Evolutionary conservation across 495 filamentous ascomycete genomes (phyloP).

Genomic region (Penicillium nucicola): DNA sequence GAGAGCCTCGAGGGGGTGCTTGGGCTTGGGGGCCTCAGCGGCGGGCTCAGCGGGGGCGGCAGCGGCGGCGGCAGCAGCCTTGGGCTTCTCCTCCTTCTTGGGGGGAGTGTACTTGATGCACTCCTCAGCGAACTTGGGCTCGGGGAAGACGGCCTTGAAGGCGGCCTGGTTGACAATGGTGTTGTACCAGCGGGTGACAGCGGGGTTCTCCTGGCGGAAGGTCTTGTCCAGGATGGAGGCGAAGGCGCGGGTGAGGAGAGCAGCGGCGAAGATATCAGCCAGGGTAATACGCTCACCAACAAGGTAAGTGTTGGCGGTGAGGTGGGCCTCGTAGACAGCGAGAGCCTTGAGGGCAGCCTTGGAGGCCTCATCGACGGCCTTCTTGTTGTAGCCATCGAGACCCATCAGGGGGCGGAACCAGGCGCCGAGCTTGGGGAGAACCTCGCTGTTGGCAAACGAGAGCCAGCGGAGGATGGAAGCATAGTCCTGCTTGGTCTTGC

Average conservation of each 20-base stretch:
- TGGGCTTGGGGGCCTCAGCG: conserved; percentile 76
- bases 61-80: conserved; percentile 56
- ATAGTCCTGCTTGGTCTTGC: conserved; percentile 99
- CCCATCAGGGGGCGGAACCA: conserved; percentile 92
- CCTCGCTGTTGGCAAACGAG: conserved; percentile 86
- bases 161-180: conserved; percentile 88
- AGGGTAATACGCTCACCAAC: conserved; percentile 96
- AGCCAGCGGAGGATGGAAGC: conserved; percentile 97
- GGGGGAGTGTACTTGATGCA: conserved; percentile 82
- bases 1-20: conserved; percentile 92
- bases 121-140: conserved; percentile 76
- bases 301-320: conserved; percentile 91
- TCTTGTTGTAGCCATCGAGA: conserved; percentile 91
- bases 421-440: conserved; percentile 67
- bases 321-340: conserved; percentile 75
- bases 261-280: conserved; percentile 82
- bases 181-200: conserved; percentile 88
- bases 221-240: conserved; percentile 27
- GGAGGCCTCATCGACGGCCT: conserved; percentile 75
- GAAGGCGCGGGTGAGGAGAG: conserved; percentile 53
- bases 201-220: conserved; percentile 67
- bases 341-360: conserved; percentile 66
- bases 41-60: conserved; percentile 67
- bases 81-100: conserved; percentile 79
- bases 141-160: conserved; percentile 74